Evolutionary conservation across 2,329 filamentous ascomycete species (phyloP).

Genomic region (Lasiodiplodia theobromae): DNA sequence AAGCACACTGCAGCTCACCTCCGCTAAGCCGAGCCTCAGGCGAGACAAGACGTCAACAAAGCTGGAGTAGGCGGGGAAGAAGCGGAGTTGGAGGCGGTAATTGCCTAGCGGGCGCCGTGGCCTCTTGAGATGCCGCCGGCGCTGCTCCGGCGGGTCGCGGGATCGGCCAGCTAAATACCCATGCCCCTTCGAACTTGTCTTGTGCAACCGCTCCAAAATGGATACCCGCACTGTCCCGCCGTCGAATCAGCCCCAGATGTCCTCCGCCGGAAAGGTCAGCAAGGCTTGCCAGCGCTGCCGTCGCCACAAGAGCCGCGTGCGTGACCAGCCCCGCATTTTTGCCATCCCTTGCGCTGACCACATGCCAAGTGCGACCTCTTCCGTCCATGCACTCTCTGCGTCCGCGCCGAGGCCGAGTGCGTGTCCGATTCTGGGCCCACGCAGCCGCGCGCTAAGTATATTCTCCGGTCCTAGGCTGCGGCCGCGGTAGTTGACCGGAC

Average conservation of each 20-base stretch:
- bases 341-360: background rate
- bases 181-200: background rate
- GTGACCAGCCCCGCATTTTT: constrained; percentile 7
- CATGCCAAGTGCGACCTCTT: constrained; percentile 42
- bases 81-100: background rate
- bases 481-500: background rate
- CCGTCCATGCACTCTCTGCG: constrained; percentile 45
- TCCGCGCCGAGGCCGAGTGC: constrained; percentile 39
- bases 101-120: background rate
- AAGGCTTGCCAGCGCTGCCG: constrained; percentile 42
- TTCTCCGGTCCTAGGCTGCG: background rate
- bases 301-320: constrained; percentile 43
- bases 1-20: background rate
- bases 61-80: background rate
- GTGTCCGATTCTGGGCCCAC: constrained; percentile 28
- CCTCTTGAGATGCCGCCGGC: background rate
- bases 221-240: background rate
- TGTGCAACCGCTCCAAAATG: background rate
- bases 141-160: background rate
- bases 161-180: background rate
- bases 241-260: constrained; percentile 4
- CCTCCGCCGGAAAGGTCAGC: constrained; percentile 34
- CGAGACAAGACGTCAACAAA: too few relatives aligned
- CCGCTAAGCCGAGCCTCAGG: background rate
- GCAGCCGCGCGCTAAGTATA: background rate